Evolutionary conservation across 163 green algal species (phyloP), one percentile per base, ranked within the genome.

Genomic region (Coccomyxa subellipsoidea): DNA sequence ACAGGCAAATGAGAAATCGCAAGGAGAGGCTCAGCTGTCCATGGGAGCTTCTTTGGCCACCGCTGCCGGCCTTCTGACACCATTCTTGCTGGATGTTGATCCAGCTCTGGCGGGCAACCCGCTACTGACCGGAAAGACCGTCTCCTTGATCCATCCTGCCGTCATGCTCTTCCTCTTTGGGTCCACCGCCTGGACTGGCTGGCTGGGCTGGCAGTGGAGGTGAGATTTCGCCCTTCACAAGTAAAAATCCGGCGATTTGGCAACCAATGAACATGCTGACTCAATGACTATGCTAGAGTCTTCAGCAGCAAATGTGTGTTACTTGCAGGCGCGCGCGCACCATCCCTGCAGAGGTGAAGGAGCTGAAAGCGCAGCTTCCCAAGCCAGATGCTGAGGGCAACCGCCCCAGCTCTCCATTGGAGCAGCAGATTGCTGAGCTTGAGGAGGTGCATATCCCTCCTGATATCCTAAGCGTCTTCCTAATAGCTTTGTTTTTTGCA

Each of bases 121-220:
- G 29, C 88, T 96, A 0, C 79, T 97, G 37, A 90, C 95, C 76
- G 94, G 94, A 29, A 86, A 87, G 37, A 91, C 85, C 21, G 80
- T 92, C 39, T 92, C 92, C 47, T 84, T 97, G 29, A 82, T 96
- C n/a, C 94, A 97, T 78, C 94, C 95, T 38, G 86, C 89, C 8
- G 85, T 98, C 10, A 94, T 98, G 94, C 82, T 87, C 77, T 87
- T 85, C 81, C 88, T 99, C 27, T 94, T 98, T 47, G 85, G 78
- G 7, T 77, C 84, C 37, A 96, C 90, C 1, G 36, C 92, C 2
- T 99, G 95, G 70, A 90, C 96, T 10, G 96, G 89, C 10, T 99
- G 92, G 47, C 93, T 98, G 6, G 96, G 96, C 69, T 96, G 87
- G 79, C 95, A 97, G 89, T 96, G 93, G 93, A 85, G 88, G 32